Conservation (phyloP, 176 grass and related monocot genomes). For the Ampelocalamus luodianensis region DNA sequence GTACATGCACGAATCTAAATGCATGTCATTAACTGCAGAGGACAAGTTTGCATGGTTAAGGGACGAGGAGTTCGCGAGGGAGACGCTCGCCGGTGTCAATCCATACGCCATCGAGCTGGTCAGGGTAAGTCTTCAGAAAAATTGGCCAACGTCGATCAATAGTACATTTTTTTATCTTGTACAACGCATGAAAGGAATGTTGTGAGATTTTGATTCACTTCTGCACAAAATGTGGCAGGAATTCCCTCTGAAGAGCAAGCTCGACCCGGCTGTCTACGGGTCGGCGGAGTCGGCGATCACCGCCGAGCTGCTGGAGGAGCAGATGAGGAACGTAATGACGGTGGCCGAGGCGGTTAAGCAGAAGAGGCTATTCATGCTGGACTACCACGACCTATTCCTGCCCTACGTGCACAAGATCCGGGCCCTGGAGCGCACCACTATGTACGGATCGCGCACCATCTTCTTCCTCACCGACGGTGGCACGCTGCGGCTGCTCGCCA, state of each 20-base stretch:
- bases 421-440: conserved; percentile 53
- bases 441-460: conserved; percentile 81
- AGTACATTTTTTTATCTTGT: not conserved
- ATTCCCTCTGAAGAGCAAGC: conserved; percentile 72
- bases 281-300: conserved; percentile 72
- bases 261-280: conserved; percentile 73
- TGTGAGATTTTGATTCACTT: not conserved
- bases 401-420: conserved; percentile 84
- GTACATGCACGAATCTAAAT: not conserved
- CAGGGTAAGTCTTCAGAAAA: conserved; percentile 37
- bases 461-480: conserved; percentile 72
- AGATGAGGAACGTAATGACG: conserved; percentile 57
- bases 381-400: conserved; percentile 82
- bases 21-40: conserved; percentile 32
- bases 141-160: not conserved
- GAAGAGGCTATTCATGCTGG: conserved; percentile 80
- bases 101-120: conserved; percentile 79
- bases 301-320: conserved; percentile 48
- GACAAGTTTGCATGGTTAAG: conserved; percentile 81
- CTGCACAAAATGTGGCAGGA: conserved; percentile 34
- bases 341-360: conserved; percentile 59
- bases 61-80: conserved; percentile 85
- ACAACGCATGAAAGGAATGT: not conserved
- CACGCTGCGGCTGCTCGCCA: conserved; percentile 72
- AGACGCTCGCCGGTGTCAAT: conserved; percentile 77